Evolutionary conservation across 2,329 filamentous ascomycete species (phyloP).

Genomic region (Alternaria rosae): DNA sequence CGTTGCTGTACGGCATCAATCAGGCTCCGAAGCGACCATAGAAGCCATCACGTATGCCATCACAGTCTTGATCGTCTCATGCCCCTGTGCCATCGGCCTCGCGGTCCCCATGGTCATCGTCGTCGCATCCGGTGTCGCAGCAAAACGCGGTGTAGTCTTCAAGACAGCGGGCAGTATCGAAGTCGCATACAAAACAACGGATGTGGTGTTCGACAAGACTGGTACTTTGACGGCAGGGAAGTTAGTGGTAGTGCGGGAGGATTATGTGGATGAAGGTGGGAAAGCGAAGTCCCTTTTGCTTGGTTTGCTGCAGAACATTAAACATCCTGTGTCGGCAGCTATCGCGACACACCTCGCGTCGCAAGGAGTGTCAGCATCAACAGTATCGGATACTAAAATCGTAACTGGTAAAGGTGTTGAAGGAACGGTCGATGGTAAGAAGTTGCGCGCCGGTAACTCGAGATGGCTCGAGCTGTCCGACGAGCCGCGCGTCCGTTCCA

Average conservation of each 20-base stretch:
- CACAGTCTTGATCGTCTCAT: conserved; percentile 77
- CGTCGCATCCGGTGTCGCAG: conserved; percentile 71
- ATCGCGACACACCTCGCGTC: conserved; percentile 54
- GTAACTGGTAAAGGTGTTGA: conserved; percentile 56
- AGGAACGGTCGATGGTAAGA: conserved; percentile 39
- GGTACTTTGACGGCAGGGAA: conserved; percentile 73
- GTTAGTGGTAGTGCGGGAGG: conserved; percentile 47
- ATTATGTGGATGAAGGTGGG: conserved; percentile 24
- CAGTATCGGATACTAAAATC: conserved; percentile 36
- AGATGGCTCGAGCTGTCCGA: conserved; percentile 55
- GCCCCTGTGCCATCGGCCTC: conserved; percentile 78
- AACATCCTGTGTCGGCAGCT: conserved; percentile 62
- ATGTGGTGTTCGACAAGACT: conserved; percentile 83
- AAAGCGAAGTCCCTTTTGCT: conserved; percentile 33
- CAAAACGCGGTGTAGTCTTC: conserved; percentile 72
- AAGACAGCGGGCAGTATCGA: conserved; percentile 71
- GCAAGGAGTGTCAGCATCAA: neutral
- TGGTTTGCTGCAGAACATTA: conserved; percentile 53
- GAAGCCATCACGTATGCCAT: conserved; percentile 76
- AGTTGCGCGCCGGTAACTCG: conserved; percentile 57
- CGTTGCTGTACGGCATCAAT: conserved; percentile 45
- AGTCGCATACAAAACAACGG: conserved; percentile 64
- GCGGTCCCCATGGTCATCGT: conserved; percentile 84
- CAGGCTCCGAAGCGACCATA: conserved; percentile 59
- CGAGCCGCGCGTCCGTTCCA: conserved; percentile 53